Evolutionary conservation across 208 protist species (phyloP).

Genomic region (Leishmania tarentolae): DNA sequence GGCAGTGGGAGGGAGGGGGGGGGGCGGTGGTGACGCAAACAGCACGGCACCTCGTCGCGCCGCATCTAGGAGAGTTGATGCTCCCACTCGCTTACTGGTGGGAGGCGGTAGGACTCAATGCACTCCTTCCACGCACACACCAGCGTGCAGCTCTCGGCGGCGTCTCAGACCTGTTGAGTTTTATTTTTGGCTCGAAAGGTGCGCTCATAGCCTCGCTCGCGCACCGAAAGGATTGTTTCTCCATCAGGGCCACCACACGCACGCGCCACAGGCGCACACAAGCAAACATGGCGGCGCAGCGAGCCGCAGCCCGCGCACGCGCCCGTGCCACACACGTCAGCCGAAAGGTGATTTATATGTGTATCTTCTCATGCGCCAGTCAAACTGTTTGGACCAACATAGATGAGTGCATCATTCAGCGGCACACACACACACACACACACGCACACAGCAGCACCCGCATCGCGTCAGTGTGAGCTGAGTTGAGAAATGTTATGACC

Average conservation of each 20-base stretch:
- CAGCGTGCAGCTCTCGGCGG: conserved; percentile 3
- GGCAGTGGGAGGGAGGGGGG: neutral
- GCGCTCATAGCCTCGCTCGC: conserved; percentile 32
- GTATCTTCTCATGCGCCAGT: conserved; percentile 28
- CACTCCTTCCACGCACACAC: conserved; percentile 6
- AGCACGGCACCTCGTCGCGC: conserved; percentile 3
- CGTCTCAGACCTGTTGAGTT: conserved; percentile 33
- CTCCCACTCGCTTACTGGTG: conserved; percentile 17
- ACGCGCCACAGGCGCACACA: neutral
- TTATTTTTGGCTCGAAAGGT: conserved; percentile 29
- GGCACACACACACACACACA: neutral
- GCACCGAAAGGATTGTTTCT: conserved; percentile 16
- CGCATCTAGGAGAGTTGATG: conserved; percentile 26
- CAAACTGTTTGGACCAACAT: conserved; percentile 36
- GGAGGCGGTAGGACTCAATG: conserved; percentile 28
- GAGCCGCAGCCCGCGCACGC: neutral
- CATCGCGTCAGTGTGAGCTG: conserved; percentile 9
- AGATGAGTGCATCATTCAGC: conserved; percentile 28
- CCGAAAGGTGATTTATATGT: conserved; percentile 34
- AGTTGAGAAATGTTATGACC: conserved; percentile 3
- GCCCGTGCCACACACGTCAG: conserved; percentile 6
- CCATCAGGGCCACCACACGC: conserved; percentile 10
- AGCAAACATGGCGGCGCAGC: neutral
- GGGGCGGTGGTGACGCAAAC: too few species aligned
- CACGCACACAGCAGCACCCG: neutral